These are phyloP conservation scores for Chytriomyces hyalinus DNA, from an alignment of 192 early-diverging fungal genomes.

Conservation along the genomic window DNA sequence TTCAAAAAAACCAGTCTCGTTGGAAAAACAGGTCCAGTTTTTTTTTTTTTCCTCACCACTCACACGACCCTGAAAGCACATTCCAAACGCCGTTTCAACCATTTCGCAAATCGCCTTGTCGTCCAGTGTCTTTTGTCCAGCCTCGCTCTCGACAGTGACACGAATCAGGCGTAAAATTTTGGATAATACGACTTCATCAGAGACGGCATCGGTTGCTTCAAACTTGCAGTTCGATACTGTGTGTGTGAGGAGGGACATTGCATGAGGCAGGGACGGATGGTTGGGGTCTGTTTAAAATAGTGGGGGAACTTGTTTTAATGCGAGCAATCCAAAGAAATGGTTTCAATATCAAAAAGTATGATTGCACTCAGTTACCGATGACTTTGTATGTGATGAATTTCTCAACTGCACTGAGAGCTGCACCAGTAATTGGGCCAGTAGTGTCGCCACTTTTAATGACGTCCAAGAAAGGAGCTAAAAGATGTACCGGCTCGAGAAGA, in stretches of 20 bases:
- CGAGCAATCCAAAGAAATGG: not conserved
- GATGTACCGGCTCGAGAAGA: slow-evolving; percentile 59
- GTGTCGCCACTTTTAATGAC: slow-evolving; percentile 92
- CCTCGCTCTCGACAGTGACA: slow-evolving; percentile 68
- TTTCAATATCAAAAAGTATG: not conserved
- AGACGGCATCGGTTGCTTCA: slow-evolving; percentile 89
- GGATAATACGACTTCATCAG: slow-evolving; percentile 92
- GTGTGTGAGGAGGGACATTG: slow-evolving; percentile 74
- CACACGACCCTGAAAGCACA: slow-evolving; percentile 93
- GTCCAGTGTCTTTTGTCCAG: slow-evolving; percentile 73
- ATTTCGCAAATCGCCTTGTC: slow-evolving; percentile 96
- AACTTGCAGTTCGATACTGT: slow-evolving; percentile 96
- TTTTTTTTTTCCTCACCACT: slow-evolving; percentile 56
- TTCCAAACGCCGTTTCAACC: slow-evolving; percentile 95
- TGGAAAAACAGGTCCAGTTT: not conserved
- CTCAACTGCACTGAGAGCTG: slow-evolving; percentile 87
- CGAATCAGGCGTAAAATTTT: slow-evolving; percentile 85
- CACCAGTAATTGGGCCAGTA: slow-evolving; percentile 90
- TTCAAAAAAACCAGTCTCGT: not conserved
- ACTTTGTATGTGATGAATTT: slow-evolving; percentile 87
- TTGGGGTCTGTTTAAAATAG: slow-evolving; percentile 48
- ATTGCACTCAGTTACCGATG: slow-evolving; percentile 44
- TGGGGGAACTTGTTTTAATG: not conserved
- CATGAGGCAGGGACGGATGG: slow-evolving; percentile 70
- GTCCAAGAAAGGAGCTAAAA: slow-evolving; percentile 92